Base-by-base conservation (phyloP, 2,329 filamentous ascomycete genomes). In the Colletotrichum tofieldiae region DNA sequence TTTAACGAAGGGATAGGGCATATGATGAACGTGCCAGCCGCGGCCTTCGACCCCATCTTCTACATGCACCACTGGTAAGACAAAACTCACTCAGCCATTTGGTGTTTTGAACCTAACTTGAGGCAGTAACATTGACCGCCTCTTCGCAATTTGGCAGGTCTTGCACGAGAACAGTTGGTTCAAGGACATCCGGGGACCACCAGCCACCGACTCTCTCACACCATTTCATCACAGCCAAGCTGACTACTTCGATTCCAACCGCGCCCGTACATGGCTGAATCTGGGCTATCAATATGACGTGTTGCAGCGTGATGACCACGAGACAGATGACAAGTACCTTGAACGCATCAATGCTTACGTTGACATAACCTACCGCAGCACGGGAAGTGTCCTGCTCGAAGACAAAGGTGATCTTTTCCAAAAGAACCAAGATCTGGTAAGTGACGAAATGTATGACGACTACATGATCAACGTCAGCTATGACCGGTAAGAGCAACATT, bases 21-120 rank as follows among this genome's bases (percentile, higher is more conserved):
- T 73, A 91, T 89, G 87, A 83, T 80, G 23, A 86, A 84, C 72
- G 83, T 86, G 14, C 84, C 86, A 45, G 89, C 88, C 69, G 88
- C 90, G 11, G 86, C 88, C 0, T 93, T 91, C 77, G 91, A 93
- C 77, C 90, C 91, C 0, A 79, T 89, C 5, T 92, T 91, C 79
- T 91, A 86, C 85, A 80, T 92, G 5, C 90, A 92, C 75, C 90
- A 92, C 78, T 79, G 84, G 75, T 88, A 88, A 16, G 11, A 29
- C 1, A 26, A 1, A 52, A 12, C 9, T 26, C 29, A 52, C 16
- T 18, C 23, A 32, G 6, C 23, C 9, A 23, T 47, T 47, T 47
- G 43, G 6, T n/a, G 8, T 18, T 29, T 2, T 5, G n/a, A 16
- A 26, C 4, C 49, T 52, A 18, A 52, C 23, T 32, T 52, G 23